These are phyloP conservation scores for Salix koriyanagi DNA, from an alignment of 345 rosid species.

Conservation along the genomic window DNA sequence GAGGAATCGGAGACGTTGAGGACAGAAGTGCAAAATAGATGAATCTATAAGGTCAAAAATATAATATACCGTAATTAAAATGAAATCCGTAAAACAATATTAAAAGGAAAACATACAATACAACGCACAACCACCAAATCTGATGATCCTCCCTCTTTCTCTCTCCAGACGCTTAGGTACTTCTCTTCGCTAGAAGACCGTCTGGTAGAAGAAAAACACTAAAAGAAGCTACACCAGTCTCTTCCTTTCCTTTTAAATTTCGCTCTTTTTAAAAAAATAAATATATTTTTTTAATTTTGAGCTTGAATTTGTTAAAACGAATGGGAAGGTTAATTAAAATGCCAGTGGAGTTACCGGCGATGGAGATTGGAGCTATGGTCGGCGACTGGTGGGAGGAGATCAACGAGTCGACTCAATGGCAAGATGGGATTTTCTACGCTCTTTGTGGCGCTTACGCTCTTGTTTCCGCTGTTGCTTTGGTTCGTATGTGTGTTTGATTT, in stretches of 20 bases:
- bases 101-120: too few species aligned
- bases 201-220: conserved; percentile 3
- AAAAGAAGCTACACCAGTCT: background rate
- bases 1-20: background rate
- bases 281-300: background rate
- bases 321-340: conserved; percentile 10
- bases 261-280: background rate
- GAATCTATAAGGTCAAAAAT: background rate
- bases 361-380: background rate
- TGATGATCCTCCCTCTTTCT: background rate
- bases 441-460: conserved; percentile 91
- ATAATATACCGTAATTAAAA: too few species aligned
- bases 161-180: conserved; percentile 14
- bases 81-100: background rate
- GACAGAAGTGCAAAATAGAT: background rate
- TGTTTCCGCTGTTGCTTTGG: conserved; percentile 82
- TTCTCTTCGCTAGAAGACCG: conserved; percentile 6
- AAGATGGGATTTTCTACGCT: conserved; percentile 82
- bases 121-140: conserved; percentile 1
- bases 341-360: background rate
- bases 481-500: conserved; percentile 8
- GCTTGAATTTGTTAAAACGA: too few species aligned
- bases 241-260: background rate
- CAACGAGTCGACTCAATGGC: conserved; percentile 84
- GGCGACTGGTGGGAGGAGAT: conserved; percentile 79